Evolutionary conservation across 306 rosid species (phyloP).

Genomic region (Fagus crenata): DNA sequence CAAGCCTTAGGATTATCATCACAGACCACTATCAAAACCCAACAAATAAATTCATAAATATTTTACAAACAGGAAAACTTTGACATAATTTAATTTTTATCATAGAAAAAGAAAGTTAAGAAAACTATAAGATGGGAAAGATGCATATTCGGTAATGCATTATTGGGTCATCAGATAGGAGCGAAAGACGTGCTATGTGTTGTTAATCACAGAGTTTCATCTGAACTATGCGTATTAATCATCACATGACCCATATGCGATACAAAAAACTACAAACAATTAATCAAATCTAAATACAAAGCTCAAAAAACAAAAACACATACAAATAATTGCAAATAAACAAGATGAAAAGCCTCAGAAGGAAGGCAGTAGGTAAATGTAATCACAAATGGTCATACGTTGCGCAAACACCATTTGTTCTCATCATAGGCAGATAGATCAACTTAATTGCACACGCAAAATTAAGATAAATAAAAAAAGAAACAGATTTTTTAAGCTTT

Average conservation of each 20-base stretch:
- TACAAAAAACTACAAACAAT: background rate
- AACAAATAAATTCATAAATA: no score
- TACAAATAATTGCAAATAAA: background rate
- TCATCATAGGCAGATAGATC: slow-evolving; percentile 30
- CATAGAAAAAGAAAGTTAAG: background rate
- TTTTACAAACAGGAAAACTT: no score
- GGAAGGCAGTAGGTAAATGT: slow-evolving; percentile 52
- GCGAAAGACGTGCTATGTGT: slow-evolving; percentile 69
- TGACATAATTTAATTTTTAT: no score
- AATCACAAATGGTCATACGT: slow-evolving; percentile 38
- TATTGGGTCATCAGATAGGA: slow-evolving; percentile 81
- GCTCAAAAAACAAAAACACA: background rate
- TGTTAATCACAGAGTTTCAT: slow-evolving; percentile 67
- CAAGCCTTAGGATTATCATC: slow-evolving; percentile 28
- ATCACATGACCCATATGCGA: slow-evolving; percentile 49
- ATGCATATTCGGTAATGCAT: background rate
- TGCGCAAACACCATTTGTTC: slow-evolving; percentile 22
- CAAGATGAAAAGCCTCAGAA: slow-evolving; percentile 31
- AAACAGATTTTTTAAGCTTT: background rate
- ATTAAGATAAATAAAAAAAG: no score
- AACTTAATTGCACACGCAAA: background rate
- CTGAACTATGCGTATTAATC: slow-evolving; percentile 82
- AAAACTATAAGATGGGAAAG: background rate
- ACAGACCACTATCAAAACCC: background rate
- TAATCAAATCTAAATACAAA: slow-evolving; percentile 8